Conservation (phyloP, 179 eudicot genomes). For the Drosera spatulata region DNA sequence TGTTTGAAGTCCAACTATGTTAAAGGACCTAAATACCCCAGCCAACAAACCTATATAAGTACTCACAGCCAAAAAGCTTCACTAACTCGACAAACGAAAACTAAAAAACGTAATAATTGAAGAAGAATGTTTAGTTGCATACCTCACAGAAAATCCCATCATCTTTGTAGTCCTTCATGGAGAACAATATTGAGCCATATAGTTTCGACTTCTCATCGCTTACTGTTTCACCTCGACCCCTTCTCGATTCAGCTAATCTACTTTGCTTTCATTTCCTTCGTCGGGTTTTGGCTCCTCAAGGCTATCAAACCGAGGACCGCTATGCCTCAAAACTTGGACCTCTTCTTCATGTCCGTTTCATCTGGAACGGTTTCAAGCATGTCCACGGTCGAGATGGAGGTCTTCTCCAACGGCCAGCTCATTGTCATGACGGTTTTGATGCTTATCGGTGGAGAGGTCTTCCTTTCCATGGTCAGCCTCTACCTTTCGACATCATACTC, state of each 20-base stretch:
- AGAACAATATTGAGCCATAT: neutral
- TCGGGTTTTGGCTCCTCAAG: slow-evolving; percentile 39
- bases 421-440: slow-evolving; percentile 44
- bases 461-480: slow-evolving; percentile 47
- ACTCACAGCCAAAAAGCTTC: too few species aligned
- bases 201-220: neutral
- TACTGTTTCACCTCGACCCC: slow-evolving; percentile 8
- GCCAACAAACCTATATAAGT: too few species aligned
- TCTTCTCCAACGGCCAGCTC: slow-evolving; percentile 63
- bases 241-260: slow-evolving; percentile 31
- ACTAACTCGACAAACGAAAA: too few species aligned
- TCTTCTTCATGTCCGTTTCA: slow-evolving; percentile 60
- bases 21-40: too few species aligned
- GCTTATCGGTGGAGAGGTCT: slow-evolving; percentile 16
- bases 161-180: neutral
- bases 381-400: slow-evolving; percentile 78
- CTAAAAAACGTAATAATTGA: too few species aligned
- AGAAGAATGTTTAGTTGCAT: too few species aligned
- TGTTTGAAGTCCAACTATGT: too few species aligned
- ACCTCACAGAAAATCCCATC: neutral
- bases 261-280: slow-evolving; percentile 29
- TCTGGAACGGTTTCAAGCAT: slow-evolving; percentile 73
- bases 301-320: slow-evolving; percentile 24
- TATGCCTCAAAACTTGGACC: slow-evolving; percentile 31
- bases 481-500: slow-evolving; percentile 23